Base-by-base conservation (phyloP, 23 red algal species). In the Gracilariopsis chorda region DNA sequence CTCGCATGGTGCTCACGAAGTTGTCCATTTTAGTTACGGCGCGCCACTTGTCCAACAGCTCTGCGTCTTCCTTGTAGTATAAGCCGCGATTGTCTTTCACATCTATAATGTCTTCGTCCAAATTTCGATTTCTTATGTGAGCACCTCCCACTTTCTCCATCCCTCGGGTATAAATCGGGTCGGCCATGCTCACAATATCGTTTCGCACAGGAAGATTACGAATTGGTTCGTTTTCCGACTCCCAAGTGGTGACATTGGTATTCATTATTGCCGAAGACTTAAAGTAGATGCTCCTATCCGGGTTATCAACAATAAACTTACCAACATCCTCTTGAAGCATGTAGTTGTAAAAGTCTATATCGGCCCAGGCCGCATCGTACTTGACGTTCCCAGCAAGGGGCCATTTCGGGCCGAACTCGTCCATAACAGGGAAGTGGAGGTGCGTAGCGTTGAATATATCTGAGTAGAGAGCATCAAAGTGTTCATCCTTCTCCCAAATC, bases 401-500 rank as follows among this genome's bases (percentile, higher is more conserved):
- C 84, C 85, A 90, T 20, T n/a, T 82, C 14, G 78, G 44, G 23
- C 30, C 40, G 44, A 82, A 77, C 14, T 51, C 45, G 14, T 83
- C 60, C 20, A 92, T 41, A 10, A 83, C 89, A 4, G 78, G 68
- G 65, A 84, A 92, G 0, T 83, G 30, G 44, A 76, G n/a, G 29
- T 83, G 13, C 33, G 69, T 55, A 25, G 52, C 44, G 45, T 95
- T 70, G 61, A 89, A 95, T 53, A 95, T 73, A n/a, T 95, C 70
- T 7, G 44, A 53, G 41, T 65, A 90, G 17, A 56, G 20, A 3
- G 85, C 82, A 7, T 77, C 77, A 47, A 95, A 90, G 45, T 95
- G 93, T 10, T 61, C 76, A 64, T 95, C 93, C 35, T 72, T 58
- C 65, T 95, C 93, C 93, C 93, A 95, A 25, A 95, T 69, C 16